phyloP scores from a whole-genome alignment of 1,139 yeast species.

The Torulaspora pretoriensis region DNA sequence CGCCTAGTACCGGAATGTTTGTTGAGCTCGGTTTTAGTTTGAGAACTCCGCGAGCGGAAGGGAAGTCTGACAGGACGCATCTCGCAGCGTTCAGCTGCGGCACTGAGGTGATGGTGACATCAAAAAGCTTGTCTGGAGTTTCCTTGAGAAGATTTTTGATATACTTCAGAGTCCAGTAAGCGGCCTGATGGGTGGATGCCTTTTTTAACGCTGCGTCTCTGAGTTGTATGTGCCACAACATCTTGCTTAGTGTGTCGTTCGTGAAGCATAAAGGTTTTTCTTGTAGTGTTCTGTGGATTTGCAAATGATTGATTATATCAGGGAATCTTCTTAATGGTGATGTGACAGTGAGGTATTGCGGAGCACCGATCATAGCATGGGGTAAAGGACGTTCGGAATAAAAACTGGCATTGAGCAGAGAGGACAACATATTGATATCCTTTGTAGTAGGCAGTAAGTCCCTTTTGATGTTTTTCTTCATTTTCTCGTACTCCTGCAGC shows the following conservation, averaged over 20 bases:
- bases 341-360: constrained; percentile 68
- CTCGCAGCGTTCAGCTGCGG: constrained; percentile 41
- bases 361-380: constrained; percentile 66
- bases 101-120: constrained; percentile 39
- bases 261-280: constrained; percentile 24
- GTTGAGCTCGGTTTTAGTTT: constrained; percentile 23
- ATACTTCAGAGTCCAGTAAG: constrained; percentile 43
- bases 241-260: constrained; percentile 24
- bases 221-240: constrained; percentile 37
- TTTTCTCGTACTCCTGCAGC: constrained; percentile 26
- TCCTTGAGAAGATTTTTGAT: constrained; percentile 29
- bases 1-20: constrained; percentile 40
- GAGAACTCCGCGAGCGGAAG: constrained; percentile 36
- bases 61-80: constrained; percentile 41
- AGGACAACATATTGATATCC: constrained; percentile 39
- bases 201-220: constrained; percentile 36
- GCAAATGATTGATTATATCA: constrained; percentile 82
- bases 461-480: constrained; percentile 29
- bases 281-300: constrained; percentile 45
- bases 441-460: constrained; percentile 29
- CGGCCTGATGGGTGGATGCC: constrained; percentile 35
- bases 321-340: constrained; percentile 85
- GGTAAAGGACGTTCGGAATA: constrained; percentile 41
- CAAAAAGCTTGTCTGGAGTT: constrained; percentile 22
- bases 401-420: constrained; percentile 42